Conservation (phyloP, 352 stramenopile species). For the Globisporangium solare region DNA sequence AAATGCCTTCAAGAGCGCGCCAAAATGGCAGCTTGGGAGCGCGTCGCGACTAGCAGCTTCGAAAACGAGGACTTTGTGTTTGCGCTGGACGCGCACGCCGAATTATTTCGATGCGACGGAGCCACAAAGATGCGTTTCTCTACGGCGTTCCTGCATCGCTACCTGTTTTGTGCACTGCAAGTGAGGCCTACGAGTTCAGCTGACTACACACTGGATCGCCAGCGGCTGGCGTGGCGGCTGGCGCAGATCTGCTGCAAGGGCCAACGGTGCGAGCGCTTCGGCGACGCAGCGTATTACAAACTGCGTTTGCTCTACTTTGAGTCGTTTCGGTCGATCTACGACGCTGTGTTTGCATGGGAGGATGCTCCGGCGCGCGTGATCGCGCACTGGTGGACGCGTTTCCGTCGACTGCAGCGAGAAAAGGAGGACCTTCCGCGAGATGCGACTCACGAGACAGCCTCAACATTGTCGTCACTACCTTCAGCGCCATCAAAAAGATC, state of each 20-base stretch:
- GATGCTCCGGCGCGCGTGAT: constrained; percentile 27
- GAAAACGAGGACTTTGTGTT: constrained; percentile 28
- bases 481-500: too few relatives aligned
- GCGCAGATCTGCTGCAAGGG: constrained; percentile 6
- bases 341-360: constrained; percentile 31
- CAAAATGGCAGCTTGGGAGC: constrained; percentile 3
- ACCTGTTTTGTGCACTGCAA: constrained; percentile 21
- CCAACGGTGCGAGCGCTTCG: constrained; percentile 11
- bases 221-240: constrained; percentile 26
- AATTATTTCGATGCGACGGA: background rate
- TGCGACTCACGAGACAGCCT: background rate
- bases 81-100: constrained; percentile 27
- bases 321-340: constrained; percentile 32
- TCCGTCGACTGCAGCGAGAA: background rate
- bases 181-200: constrained; percentile 17
- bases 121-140: constrained; percentile 2
- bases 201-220: constrained; percentile 15
- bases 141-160: constrained; percentile 18
- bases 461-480: too few relatives aligned
- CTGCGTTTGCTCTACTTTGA: constrained; percentile 25
- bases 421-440: background rate
- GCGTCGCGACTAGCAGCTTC: constrained; percentile 25
- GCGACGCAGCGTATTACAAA: constrained; percentile 25
- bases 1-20: constrained; percentile 13
- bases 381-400: constrained; percentile 26